Evolutionary conservation across 192 early-diverging fungal genomes (phyloP).

Genomic region (Phycomyces nitens): DNA sequence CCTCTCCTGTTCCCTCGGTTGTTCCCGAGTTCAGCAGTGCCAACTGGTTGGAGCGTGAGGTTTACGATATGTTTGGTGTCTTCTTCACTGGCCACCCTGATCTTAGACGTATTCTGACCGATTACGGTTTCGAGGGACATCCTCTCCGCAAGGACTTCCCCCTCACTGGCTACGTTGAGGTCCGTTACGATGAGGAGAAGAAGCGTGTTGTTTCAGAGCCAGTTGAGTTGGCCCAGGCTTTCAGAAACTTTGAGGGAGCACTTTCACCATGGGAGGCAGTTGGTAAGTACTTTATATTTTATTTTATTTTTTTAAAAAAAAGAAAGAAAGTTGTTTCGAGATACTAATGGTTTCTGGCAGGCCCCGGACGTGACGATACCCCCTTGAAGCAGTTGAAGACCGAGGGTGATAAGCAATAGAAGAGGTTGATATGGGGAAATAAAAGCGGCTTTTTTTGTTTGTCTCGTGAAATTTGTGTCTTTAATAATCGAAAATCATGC

Average conservation of each 20-base stretch:
- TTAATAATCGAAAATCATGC: too few relatives aligned
- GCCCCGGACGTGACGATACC: constrained; percentile 43
- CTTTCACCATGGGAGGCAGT: constrained; percentile 92
- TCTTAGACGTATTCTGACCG: constrained; percentile 92
- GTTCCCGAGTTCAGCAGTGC: constrained; percentile 77
- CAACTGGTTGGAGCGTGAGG: constrained; percentile 98
- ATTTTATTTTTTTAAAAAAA: constrained; percentile 1
- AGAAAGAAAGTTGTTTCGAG: too few relatives aligned
- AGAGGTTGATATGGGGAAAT: background rate
- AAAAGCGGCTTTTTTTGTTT: background rate
- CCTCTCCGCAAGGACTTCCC: constrained; percentile 98
- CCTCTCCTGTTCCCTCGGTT: constrained; percentile 84
- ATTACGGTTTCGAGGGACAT: constrained; percentile 98
- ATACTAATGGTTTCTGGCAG: constrained; percentile 1
- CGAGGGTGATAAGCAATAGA: constrained; percentile 20
- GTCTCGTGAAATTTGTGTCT: background rate
- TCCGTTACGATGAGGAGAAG: constrained; percentile 97
- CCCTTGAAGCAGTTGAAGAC: constrained; percentile 16
- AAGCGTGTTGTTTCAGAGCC: constrained; percentile 97
- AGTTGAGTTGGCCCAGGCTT: constrained; percentile 91
- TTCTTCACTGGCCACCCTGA: constrained; percentile 96
- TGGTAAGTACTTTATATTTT: constrained; percentile 38
- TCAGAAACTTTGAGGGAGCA: constrained; percentile 92
- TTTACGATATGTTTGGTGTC: constrained; percentile 98
- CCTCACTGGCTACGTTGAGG: constrained; percentile 97